Conservation (phyloP, 148 eudicot species). For the Camellia japonica region DNA sequence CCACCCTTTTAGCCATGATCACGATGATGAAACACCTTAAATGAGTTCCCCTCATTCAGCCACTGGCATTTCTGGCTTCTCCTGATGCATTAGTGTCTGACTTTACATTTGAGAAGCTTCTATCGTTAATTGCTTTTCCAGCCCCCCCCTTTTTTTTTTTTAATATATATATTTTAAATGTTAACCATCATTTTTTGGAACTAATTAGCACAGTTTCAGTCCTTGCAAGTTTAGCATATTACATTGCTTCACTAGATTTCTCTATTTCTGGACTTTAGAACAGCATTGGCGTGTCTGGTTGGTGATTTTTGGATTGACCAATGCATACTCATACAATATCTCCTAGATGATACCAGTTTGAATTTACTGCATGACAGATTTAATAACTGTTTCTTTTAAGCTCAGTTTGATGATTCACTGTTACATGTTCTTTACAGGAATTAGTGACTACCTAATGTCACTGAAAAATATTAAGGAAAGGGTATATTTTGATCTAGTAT, state of each 20-base stretch:
- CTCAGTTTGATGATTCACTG: neutral
- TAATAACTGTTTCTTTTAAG: neutral
- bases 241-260: neutral
- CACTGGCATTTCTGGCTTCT: no score
- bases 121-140: no score
- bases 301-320: neutral
- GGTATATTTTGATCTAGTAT: conserved; percentile 2
- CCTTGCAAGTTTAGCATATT: neutral
- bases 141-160: no score
- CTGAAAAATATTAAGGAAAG: neutral
- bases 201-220: neutral
- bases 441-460: neutral
- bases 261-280: neutral
- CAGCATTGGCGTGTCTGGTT: neutral
- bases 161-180: no score
- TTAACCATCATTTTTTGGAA: neutral
- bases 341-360: neutral
- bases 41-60: no score
- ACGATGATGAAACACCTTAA: no score
- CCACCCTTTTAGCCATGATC: no score
- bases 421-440: neutral
- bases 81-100: no score
- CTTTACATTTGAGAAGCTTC: no score
- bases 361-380: neutral
- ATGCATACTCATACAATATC: neutral